Conservation (phyloP, 495 filamentous ascomycete species). For the Tuber microsphaerosporum region DNA sequence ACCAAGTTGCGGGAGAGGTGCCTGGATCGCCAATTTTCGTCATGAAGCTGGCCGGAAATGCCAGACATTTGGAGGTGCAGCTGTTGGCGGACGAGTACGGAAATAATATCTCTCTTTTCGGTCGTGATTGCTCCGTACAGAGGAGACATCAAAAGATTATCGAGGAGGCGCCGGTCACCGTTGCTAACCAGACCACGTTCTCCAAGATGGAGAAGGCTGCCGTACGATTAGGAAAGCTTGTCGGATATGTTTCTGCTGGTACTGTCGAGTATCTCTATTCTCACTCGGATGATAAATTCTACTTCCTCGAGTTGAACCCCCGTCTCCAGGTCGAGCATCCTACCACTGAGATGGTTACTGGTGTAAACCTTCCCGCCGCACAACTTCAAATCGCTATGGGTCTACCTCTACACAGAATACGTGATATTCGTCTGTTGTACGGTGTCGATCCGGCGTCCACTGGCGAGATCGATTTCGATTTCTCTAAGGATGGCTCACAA, state of each 20-base stretch:
- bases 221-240: conserved; percentile 83
- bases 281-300: conserved; percentile 96
- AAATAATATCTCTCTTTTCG: conserved; percentile 98
- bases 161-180: conserved; percentile 95
- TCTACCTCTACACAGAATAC: conserved; percentile 87
- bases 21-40: conserved; percentile 99
- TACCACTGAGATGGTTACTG: conserved; percentile 98
- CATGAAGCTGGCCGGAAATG: conserved; percentile 98
- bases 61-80: conserved; percentile 94
- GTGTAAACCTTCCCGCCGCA: conserved; percentile 92
- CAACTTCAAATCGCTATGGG: conserved; percentile 99
- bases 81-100: conserved; percentile 97
- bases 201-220: conserved; percentile 93
- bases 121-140: conserved; percentile 97
- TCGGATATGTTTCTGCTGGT: conserved; percentile 97
- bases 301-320: conserved; percentile 97
- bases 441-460: conserved; percentile 82
- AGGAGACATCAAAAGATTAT: conserved; percentile 99
- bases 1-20: conserved; percentile 92
- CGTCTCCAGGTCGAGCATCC: conserved; percentile 99
- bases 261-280: conserved; percentile 99
- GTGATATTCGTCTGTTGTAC: conserved; percentile 92
- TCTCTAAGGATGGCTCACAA: conserved; percentile 76
- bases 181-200: conserved; percentile 83
- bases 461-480: conserved; percentile 93